Conservation (phyloP, 1,284 basidiomycete species). For the Sporisorium reilianum region DNA sequence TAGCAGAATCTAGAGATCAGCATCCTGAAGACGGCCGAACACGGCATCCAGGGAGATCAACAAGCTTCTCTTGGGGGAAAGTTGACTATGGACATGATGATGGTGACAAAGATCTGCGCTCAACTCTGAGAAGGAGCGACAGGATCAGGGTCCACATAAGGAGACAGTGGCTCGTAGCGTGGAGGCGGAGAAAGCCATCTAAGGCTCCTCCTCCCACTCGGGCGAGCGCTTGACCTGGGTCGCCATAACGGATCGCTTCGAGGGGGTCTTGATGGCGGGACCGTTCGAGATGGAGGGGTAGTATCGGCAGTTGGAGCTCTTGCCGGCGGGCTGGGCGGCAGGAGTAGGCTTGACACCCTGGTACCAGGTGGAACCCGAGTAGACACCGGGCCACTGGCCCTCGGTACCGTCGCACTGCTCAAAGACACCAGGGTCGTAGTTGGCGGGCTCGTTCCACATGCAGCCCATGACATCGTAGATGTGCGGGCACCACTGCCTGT, state of each 20-base stretch:
- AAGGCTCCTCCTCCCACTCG: slow-evolving; percentile 51
- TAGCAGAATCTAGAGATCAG: slow-evolving; percentile 18
- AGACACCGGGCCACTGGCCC: slow-evolving; percentile 64
- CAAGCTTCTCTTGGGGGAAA: slow-evolving; percentile 8
- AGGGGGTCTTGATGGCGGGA: slow-evolving; percentile 50
- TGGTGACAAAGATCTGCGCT: slow-evolving; percentile 30
- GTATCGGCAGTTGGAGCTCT: slow-evolving; percentile 56
- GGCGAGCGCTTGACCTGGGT: slow-evolving; percentile 52
- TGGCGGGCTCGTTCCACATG: slow-evolving; percentile 64
- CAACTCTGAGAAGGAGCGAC: slow-evolving; percentile 45
- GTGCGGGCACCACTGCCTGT: slow-evolving; percentile 64
- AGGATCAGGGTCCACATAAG: slow-evolving; percentile 6
- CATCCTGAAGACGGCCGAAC: slow-evolving; percentile 25
- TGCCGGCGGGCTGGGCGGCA: slow-evolving; percentile 45
- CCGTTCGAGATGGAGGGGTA: slow-evolving; percentile 58
- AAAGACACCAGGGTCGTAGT: slow-evolving; percentile 57
- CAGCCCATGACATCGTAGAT: slow-evolving; percentile 66
- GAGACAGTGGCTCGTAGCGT: slow-evolving; percentile 6
- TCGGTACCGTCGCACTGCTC: slow-evolving; percentile 63
- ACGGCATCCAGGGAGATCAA: slow-evolving; percentile 28
- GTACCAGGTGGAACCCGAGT: slow-evolving; percentile 60
- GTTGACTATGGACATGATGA: slow-evolving; percentile 29
- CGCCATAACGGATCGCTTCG: slow-evolving; percentile 52
- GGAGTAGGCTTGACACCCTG: slow-evolving; percentile 59
- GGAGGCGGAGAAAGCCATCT: slow-evolving; percentile 6